Percentiles rank a stretch among this genome's conserved stretches.
phyloP scores from a whole-genome alignment of 2,329 filamentous ascomycete genomes.

The Aspergillus jensenii region DNA sequence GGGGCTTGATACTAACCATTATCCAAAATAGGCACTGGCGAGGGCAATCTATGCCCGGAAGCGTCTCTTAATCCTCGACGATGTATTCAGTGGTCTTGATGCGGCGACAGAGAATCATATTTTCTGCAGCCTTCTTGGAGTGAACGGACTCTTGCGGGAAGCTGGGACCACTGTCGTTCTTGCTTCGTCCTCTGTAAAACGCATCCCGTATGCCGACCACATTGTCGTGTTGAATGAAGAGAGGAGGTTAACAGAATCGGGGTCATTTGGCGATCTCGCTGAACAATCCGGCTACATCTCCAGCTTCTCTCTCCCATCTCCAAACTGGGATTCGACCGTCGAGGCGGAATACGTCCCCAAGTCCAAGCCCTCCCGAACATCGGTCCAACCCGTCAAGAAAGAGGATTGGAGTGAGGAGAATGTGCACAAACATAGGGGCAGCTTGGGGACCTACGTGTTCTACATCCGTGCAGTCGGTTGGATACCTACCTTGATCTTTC shows the following conservation, averaged over 20 bases:
- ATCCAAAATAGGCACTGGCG: slow-evolving; percentile 43
- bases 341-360: background rate
- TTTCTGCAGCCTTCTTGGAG: slow-evolving; percentile 48
- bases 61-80: slow-evolving; percentile 51
- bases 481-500: slow-evolving; percentile 34
- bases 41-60: slow-evolving; percentile 52
- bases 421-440: slow-evolving; percentile 29
- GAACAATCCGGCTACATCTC: slow-evolving; percentile 43
- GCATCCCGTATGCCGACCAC: slow-evolving; percentile 43
- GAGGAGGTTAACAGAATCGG: slow-evolving; percentile 45
- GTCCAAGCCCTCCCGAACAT: background rate
- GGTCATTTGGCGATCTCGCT: slow-evolving; percentile 37
- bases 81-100: slow-evolving; percentile 53
- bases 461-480: slow-evolving; percentile 41
- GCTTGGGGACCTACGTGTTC: slow-evolving; percentile 45
- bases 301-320: slow-evolving; percentile 35
- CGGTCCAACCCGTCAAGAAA: background rate
- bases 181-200: slow-evolving; percentile 41
- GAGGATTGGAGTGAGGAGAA: slow-evolving; percentile 15
- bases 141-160: slow-evolving; percentile 46
- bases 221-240: slow-evolving; percentile 41
- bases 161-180: slow-evolving; percentile 41
- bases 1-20: background rate
- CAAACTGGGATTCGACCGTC: slow-evolving; percentile 28
- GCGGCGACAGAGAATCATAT: slow-evolving; percentile 50